These are phyloP conservation scores for Gloeopeniophorella convolvens DNA, from an alignment of 768 basidiomycete genomes.

Conservation along the genomic window DNA sequence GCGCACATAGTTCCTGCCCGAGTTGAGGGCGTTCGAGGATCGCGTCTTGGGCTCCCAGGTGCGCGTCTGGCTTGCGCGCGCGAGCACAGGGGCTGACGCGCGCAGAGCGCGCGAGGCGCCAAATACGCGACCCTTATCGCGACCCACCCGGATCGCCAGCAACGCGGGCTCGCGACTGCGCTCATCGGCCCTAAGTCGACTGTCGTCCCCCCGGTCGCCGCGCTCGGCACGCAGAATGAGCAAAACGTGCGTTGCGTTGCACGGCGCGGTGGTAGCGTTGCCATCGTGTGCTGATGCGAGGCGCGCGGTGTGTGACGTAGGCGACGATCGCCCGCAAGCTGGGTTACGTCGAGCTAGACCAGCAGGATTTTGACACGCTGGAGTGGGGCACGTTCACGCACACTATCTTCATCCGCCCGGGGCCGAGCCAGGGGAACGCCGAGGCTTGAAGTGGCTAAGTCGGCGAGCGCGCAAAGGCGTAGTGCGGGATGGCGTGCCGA, in stretches of 20 bases:
- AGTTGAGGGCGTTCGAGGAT: not conserved
- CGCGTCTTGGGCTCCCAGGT: not conserved
- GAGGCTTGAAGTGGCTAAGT: no score
- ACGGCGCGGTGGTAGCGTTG: not conserved
- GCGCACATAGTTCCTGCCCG: not conserved
- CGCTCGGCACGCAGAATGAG: slow-evolving; percentile 6
- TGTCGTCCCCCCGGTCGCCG: not conserved
- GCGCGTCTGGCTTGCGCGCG: not conserved
- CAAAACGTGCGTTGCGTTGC: not conserved
- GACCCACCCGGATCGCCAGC: not conserved
- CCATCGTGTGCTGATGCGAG: not conserved
- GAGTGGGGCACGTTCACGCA: slow-evolving; percentile 2
- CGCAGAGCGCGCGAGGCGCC: not conserved
- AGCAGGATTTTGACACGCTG: not conserved
- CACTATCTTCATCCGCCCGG: not conserved
- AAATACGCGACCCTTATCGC: slow-evolving; percentile 4
- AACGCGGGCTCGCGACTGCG: not conserved
- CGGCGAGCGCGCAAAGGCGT: no score
- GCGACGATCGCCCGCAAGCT: not conserved
- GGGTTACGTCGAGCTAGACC: not conserved
- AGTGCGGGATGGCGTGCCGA: no score
- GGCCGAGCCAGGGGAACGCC: no score
- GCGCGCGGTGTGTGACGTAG: not conserved
- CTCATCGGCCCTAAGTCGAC: not conserved
- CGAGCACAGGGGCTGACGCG: not conserved